phyloP scores from a whole-genome alignment of 1,139 yeast genomes.

The Zygotorulaspora mrakii region DNA sequence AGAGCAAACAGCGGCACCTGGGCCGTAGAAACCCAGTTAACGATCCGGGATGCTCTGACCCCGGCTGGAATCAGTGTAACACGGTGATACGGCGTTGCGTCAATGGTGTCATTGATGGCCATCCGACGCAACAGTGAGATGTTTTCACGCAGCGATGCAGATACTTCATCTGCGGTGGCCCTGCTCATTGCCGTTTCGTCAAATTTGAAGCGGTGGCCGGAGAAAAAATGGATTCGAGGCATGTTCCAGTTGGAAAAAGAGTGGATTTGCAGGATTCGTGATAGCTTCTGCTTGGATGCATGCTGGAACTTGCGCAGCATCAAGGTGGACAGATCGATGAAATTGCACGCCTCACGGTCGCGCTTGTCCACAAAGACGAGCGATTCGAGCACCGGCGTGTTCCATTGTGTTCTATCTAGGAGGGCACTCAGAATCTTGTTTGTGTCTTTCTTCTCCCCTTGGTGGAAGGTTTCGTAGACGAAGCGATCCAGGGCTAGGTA shows the following conservation, averaged over 20 bases:
- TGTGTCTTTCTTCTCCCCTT: no score
- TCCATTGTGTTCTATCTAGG: constrained; percentile 13
- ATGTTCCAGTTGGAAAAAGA: constrained; percentile 29
- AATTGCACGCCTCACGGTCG: constrained; percentile 20
- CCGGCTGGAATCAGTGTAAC: constrained; percentile 27
- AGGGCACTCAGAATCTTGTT: no score
- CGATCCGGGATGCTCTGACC: constrained; percentile 18
- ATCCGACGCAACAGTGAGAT: constrained; percentile 20
- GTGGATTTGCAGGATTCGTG: constrained; percentile 26
- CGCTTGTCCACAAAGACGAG: constrained; percentile 15
- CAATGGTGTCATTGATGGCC: constrained; percentile 22
- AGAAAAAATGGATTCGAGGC: constrained; percentile 20
- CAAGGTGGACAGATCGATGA: constrained; percentile 25
- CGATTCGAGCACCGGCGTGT: constrained; percentile 16
- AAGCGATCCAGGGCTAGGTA: no score
- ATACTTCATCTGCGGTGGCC: constrained; percentile 18
- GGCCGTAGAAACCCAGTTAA: constrained; percentile 25
- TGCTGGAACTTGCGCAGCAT: constrained; percentile 20
- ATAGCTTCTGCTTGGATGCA: no score
- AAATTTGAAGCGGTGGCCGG: constrained; percentile 30
- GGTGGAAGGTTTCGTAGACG: no score
- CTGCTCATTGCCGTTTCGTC: constrained; percentile 22
- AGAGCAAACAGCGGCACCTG: constrained; percentile 26
- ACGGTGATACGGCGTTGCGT: constrained; percentile 29
- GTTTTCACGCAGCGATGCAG: constrained; percentile 19